Percentiles rank a stretch among this genome's conserved stretches.
phyloP scores from a whole-genome alignment of 2,329 filamentous ascomycete species.

The Capronia epimyces region DNA sequence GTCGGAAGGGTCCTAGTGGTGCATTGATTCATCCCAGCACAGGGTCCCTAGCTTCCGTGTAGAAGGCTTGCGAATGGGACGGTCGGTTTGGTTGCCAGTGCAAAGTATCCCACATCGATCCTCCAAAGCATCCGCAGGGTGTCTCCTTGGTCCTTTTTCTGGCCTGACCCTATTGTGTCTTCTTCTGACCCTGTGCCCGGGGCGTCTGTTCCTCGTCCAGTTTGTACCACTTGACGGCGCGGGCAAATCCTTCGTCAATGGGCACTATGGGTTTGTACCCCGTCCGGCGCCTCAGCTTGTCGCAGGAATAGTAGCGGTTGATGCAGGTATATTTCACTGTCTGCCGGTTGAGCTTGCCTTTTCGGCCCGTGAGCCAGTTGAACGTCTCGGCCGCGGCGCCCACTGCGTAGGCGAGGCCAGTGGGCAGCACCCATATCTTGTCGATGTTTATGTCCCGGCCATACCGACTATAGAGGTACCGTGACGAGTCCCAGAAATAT shows the following conservation, averaged over 20 bases:
- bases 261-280: constrained; percentile 43
- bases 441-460: constrained; percentile 40
- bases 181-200: constrained; percentile 37
- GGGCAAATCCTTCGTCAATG: constrained; percentile 44
- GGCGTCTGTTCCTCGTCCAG: constrained; percentile 33
- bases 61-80: too few species aligned
- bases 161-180: constrained; percentile 35
- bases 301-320: constrained; percentile 45
- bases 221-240: constrained; percentile 37
- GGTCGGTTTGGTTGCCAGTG: too few species aligned
- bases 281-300: constrained; percentile 43
- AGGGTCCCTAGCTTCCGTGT: too few species aligned
- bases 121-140: background rate
- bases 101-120: too few species aligned
- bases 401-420: constrained; percentile 37
- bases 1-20: too few species aligned
- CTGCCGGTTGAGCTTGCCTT: constrained; percentile 42
- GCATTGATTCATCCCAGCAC: too few species aligned
- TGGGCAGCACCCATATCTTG: constrained; percentile 40
- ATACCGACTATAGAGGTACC: constrained; percentile 64
- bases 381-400: constrained; percentile 41
- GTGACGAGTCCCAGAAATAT: constrained; percentile 85
- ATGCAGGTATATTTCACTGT: constrained; percentile 46
- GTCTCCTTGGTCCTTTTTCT: constrained; percentile 39
- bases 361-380: constrained; percentile 41